Conservation (phyloP, 179 eudicot genomes). For the Gypsophila paniculata region DNA sequence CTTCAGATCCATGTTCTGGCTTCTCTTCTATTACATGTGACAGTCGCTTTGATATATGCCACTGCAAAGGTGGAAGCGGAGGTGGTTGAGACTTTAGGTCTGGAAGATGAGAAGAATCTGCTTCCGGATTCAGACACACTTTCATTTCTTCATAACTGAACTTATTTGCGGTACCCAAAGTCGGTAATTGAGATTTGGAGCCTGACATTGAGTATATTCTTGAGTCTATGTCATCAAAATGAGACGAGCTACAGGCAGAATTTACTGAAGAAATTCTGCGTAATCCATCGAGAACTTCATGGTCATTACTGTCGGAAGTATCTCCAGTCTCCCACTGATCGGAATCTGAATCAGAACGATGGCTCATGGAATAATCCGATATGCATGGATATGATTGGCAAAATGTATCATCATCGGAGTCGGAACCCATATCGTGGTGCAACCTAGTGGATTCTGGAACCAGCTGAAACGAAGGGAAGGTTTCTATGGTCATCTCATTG, state of each 20-base stretch:
- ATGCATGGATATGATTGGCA: conserved; percentile 66
- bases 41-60: conserved; percentile 50
- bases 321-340: conserved; percentile 82
- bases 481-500: conserved; percentile 43
- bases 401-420: conserved; percentile 86
- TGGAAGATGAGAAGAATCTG: conserved; percentile 30
- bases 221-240: conserved; percentile 29
- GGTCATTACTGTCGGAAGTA: conserved; percentile 44
- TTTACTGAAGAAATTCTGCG: conserved; percentile 45
- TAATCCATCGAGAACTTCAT: conserved; percentile 46
- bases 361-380: conserved; percentile 63
- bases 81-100: conserved; percentile 53
- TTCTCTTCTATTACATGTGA: conserved; percentile 30
- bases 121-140: conserved; percentile 26
- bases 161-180: conserved; percentile 38
- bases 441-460: conserved; percentile 59
- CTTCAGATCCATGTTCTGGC: conserved; percentile 25
- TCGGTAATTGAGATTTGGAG: conserved; percentile 42
- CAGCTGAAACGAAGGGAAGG: conserved; percentile 83
- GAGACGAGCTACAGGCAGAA: conserved; percentile 52
- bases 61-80: conserved; percentile 79
- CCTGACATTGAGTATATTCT: conserved; percentile 18
- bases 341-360: conserved; percentile 68
- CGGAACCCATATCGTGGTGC: conserved; percentile 45
- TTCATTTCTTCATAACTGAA: conserved; percentile 38